These are phyloP conservation scores for Berkeleyomyces basicola DNA, from an alignment of 2,329 filamentous ascomycete species.

Conservation along the genomic window DNA sequence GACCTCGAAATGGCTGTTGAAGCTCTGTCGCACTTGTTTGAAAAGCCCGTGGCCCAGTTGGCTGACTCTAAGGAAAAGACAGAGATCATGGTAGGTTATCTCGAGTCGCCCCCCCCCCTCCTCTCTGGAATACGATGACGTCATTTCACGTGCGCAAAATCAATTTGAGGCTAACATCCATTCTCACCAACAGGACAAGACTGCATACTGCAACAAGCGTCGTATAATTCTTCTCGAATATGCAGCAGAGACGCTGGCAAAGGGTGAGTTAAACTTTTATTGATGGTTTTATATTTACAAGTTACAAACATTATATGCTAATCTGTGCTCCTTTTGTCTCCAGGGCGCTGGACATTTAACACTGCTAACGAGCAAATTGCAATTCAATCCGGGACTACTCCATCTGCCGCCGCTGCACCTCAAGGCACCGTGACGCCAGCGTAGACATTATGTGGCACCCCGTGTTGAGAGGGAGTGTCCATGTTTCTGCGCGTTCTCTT, in stretches of 20 bases:
- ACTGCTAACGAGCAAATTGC: conserved; percentile 9
- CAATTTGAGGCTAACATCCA: background rate
- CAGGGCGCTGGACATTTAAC: conserved; percentile 14
- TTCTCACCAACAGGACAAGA: conserved; percentile 49
- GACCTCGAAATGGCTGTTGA: conserved; percentile 96
- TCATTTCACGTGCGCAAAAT: conserved; percentile 2
- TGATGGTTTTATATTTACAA: background rate
- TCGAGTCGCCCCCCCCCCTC: background rate
- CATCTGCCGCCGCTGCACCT: conserved; percentile 62
- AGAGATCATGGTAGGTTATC: conserved; percentile 57
- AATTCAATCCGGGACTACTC: background rate
- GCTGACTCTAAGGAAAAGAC: conserved; percentile 81
- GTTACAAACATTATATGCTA: background rate
- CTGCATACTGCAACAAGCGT: conserved; percentile 85
- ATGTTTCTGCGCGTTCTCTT: background rate
- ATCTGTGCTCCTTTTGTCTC: background rate
- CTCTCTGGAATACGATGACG: background rate
- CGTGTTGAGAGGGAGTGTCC: background rate
- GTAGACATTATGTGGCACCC: background rate
- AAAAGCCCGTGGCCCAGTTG: conserved; percentile 82
- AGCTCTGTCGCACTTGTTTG: conserved; percentile 96
- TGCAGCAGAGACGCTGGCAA: conserved; percentile 80
- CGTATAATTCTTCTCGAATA: conserved; percentile 79
- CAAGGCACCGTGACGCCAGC: conserved; percentile 48
- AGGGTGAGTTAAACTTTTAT: conserved; percentile 37